Evolutionary conservation across 768 basidiomycete species (phyloP).

Genomic region (Mycena crocata): DNA sequence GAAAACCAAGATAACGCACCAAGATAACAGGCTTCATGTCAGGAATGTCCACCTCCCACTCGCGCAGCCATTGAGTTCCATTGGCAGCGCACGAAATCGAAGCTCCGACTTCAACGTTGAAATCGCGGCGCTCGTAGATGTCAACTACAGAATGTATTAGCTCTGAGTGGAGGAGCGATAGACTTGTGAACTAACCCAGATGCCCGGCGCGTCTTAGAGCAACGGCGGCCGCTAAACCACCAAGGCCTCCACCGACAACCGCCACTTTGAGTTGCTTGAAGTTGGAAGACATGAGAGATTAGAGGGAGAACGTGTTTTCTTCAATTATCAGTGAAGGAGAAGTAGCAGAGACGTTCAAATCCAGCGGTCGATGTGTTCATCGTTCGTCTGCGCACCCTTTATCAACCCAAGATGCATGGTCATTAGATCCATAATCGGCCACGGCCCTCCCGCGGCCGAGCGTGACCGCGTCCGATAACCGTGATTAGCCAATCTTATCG

Average conservation of each 20-base stretch:
- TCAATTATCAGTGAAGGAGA: neutral
- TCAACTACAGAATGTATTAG: slow-evolving; percentile 33
- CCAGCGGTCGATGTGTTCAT: neutral
- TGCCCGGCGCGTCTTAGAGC: slow-evolving; percentile 48
- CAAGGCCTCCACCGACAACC: slow-evolving; percentile 41
- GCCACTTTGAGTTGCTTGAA: slow-evolving; percentile 38
- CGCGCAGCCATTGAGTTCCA: slow-evolving; percentile 47
- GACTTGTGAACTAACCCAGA: slow-evolving; percentile 8
- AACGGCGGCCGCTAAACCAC: slow-evolving; percentile 44
- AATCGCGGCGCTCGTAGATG: slow-evolving; percentile 44
- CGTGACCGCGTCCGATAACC: slow-evolving; percentile 5
- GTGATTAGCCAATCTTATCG: neutral
- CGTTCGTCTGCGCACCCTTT: neutral
- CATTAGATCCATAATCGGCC: slow-evolving; percentile 4
- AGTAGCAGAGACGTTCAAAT: neutral
- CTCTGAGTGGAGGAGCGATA: neutral
- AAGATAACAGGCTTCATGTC: slow-evolving; percentile 45
- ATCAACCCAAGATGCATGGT: neutral
- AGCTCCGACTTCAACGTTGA: slow-evolving; percentile 47
- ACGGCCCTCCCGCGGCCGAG: slow-evolving; percentile 15
- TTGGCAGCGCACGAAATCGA: slow-evolving; percentile 49
- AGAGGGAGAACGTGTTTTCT: neutral
- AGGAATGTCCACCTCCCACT: slow-evolving; percentile 47
- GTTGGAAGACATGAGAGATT: neutral
- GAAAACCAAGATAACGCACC: neutral